phyloP scores from a whole-genome alignment of 306 rosid species.

The Hippophae tibetana region DNA sequence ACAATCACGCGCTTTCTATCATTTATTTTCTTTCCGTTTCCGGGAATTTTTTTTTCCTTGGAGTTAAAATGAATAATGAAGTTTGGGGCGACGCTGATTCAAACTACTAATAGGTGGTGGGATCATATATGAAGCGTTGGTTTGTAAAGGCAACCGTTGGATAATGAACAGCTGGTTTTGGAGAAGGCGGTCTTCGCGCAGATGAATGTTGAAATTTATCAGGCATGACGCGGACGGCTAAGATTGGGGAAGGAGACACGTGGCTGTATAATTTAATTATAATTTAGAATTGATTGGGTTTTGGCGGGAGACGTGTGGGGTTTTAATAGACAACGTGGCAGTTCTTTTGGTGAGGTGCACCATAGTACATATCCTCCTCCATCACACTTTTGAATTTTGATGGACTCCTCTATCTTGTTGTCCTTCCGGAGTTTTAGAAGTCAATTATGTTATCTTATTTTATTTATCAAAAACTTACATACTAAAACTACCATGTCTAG shows the following conservation, averaged over 20 bases:
- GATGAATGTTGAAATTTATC: background rate
- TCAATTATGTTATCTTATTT: too few species aligned
- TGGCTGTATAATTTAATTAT: conserved; percentile 13
- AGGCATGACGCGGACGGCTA: conserved; percentile 18
- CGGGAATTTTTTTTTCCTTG: background rate
- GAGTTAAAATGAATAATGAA: background rate
- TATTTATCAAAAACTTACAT: too few species aligned
- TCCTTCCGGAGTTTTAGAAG: too few species aligned
- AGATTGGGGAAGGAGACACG: conserved; percentile 9
- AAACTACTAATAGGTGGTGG: background rate
- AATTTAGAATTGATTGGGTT: background rate
- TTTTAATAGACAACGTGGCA: conserved; percentile 14
- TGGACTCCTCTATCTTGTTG: too few species aligned
- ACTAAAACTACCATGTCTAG: too few species aligned
- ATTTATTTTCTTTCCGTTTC: background rate
- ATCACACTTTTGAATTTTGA: too few species aligned
- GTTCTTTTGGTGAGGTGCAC: background rate
- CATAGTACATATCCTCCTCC: too few species aligned
- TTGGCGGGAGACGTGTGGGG: conserved; percentile 4
- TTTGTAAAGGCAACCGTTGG: background rate
- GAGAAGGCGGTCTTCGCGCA: background rate
- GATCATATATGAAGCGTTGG: conserved; percentile 6
- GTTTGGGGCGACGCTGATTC: background rate
- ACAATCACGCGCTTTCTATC: background rate
- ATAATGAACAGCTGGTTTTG: conserved; percentile 12